Percentiles rank a stretch among this genome's conserved stretches.
phyloP scores from a whole-genome alignment of 768 basidiomycete species.

The Xerocomus spinulosus region DNA sequence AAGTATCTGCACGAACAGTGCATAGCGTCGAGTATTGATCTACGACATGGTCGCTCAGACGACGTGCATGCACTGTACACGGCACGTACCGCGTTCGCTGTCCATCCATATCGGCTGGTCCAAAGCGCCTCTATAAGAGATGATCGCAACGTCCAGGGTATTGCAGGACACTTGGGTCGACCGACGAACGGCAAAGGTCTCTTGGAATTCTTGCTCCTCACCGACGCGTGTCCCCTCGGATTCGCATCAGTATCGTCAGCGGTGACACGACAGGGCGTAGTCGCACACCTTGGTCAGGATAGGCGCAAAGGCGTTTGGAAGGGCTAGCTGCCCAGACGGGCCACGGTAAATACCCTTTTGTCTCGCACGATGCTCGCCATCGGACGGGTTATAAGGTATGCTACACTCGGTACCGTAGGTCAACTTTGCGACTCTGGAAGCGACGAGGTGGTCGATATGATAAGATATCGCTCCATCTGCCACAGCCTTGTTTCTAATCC shows the following conservation, averaged over 20 bases:
- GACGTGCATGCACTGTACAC: too few relatives aligned
- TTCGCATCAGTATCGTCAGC: not conserved
- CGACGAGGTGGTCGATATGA: conserved; percentile 45
- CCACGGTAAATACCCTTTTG: conserved; percentile 29
- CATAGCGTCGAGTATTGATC: conserved; percentile 36
- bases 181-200: conserved; percentile 31
- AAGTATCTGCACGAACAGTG: conserved; percentile 31
- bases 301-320: conserved; percentile 39
- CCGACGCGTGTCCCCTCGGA: conserved; percentile 42
- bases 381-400: conserved; percentile 31
- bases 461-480: conserved; percentile 47
- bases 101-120: conserved; percentile 33
- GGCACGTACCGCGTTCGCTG: conserved; percentile 26
- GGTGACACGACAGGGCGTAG: too few relatives aligned
- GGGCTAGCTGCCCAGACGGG: conserved; percentile 35
- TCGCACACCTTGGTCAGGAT: conserved; percentile 39
- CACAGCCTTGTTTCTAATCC: conserved; percentile 43
- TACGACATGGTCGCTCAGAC: conserved; percentile 5
- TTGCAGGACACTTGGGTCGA: conserved; percentile 21
- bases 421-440: conserved; percentile 42
- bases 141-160: conserved; percentile 21
- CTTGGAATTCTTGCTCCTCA: conserved; percentile 43
- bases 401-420: conserved; percentile 45
- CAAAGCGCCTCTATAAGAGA: conserved; percentile 29
- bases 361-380: conserved; percentile 41